Evolutionary conservation across 495 filamentous ascomycete species (phyloP), one percentile per base, ranked within the genome.

Genomic region (Aspergillus affinis): DNA sequence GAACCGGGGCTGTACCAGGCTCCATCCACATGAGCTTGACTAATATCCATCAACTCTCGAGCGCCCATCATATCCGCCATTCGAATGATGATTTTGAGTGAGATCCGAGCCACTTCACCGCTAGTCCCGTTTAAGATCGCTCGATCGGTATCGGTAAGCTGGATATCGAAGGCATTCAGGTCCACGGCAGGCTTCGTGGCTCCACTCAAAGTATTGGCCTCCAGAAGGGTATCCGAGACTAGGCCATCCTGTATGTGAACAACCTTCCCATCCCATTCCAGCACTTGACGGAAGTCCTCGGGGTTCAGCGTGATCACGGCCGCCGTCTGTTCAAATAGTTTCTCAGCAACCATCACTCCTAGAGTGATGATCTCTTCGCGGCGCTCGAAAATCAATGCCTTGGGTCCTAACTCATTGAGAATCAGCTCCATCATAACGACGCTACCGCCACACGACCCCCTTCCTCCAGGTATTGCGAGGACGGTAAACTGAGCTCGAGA

Each of bases 361-460:
- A 70, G 53, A 0, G 68, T 68, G 6, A 74, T n/a, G 6, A 74
- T 72, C 26, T 62, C 44, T 54, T 74, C 72, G 13, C 55, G 26
- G 1, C 64, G 63, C 10, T 58, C 59, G 27, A 74, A 71, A 0
- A 74, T 30, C 7, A 72, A 44, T 0, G 63, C 72, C 4, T 12
- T 29, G 0, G 72, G 72, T 6, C 47, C 64, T 5, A 45, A 49
- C 3, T 51, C 54, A 17, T 66, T 64, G 2, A 72, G 48, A 6
- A 74, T 27, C 13, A 74, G 54, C 48, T 74, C 69, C 13, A 74
- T 50, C 32, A 71, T 61, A 6, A 74, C 65, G 1, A 55, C 51
- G 26, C 72, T 74, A 4, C 69, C 72, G 5, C 63, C 53, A 36
- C 68, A 72, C 21, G 72, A 74, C 4, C 69, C 69, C 36, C 68